Conservation (phyloP, 805 yeast genomes). For the Huiozyma sinensis region DNA sequence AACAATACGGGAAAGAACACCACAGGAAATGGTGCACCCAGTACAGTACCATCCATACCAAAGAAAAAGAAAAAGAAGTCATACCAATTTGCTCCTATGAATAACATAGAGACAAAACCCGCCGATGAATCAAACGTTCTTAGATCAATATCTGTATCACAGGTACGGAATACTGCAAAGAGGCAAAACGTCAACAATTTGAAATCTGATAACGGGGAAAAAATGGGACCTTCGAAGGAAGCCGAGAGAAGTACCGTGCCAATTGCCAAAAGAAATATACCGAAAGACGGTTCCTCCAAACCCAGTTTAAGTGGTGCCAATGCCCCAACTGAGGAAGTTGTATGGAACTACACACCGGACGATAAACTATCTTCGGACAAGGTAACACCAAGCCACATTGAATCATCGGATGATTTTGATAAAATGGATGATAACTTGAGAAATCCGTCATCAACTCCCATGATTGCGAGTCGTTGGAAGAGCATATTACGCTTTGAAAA, state of each 20-base stretch:
- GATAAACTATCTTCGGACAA: constrained; percentile 9
- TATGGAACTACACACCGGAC: constrained; percentile 25
- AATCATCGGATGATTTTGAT: constrained; percentile 9
- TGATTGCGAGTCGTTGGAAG: constrained; percentile 18
- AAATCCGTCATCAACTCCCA: constrained; percentile 25
- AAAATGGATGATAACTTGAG: constrained; percentile 5
- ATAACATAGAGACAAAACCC: constrained; percentile 9
- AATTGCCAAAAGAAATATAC: neutral
- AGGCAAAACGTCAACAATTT: neutral
- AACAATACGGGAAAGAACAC: no score
- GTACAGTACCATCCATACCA: no score
- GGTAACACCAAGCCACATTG: constrained; percentile 9
- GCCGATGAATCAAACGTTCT: constrained; percentile 10
- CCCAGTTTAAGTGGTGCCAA: constrained; percentile 3
- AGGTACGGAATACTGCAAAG: constrained; percentile 17
- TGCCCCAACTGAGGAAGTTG: constrained; percentile 21
- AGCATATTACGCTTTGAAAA: constrained; percentile 15
- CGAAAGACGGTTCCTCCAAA: neutral
- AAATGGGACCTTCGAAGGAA: no score
- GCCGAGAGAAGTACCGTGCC: neutral
- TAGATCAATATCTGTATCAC: constrained; percentile 23
- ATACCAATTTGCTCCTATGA: constrained; percentile 23
- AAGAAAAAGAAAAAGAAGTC: constrained; percentile 6
- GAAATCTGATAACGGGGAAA: neutral
- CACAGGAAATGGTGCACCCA: no score